These are phyloP conservation scores for Melaleuca quinquenervia DNA, from an alignment of 345 rosid genomes.

Conservation along the genomic window DNA sequence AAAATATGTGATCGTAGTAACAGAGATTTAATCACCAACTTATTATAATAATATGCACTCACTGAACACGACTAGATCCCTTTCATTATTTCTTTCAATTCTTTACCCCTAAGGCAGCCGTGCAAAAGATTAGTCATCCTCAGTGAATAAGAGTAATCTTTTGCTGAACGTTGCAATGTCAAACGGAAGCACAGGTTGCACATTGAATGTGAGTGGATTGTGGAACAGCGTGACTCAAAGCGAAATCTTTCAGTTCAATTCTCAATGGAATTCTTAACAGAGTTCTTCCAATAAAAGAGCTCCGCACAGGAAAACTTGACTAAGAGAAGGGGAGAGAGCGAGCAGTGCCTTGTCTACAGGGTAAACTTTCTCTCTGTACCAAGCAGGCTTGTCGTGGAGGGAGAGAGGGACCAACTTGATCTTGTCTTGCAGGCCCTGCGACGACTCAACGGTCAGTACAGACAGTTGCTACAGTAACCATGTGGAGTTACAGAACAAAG, in stretches of 20 bases:
- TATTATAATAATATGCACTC: background rate
- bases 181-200: background rate
- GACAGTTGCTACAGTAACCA: background rate
- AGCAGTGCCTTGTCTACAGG: constrained; percentile 60
- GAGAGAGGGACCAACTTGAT: constrained; percentile 68
- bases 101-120: background rate
- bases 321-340: background rate
- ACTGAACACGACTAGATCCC: background rate
- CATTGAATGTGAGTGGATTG: background rate
- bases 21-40: background rate
- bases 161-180: background rate
- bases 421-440: constrained; percentile 76
- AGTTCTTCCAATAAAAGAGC: background rate
- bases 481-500: background rate
- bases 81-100: background rate
- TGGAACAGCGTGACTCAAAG: background rate
- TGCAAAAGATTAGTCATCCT: background rate
- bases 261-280: background rate
- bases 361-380: constrained; percentile 87
- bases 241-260: background rate
- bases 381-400: constrained; percentile 68
- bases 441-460: background rate
- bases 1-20: background rate
- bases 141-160: background rate
- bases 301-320: background rate